Evolutionary conservation across 352 stramenopile species (phyloP).

Genomic region (Globisporangium perplexum): DNA sequence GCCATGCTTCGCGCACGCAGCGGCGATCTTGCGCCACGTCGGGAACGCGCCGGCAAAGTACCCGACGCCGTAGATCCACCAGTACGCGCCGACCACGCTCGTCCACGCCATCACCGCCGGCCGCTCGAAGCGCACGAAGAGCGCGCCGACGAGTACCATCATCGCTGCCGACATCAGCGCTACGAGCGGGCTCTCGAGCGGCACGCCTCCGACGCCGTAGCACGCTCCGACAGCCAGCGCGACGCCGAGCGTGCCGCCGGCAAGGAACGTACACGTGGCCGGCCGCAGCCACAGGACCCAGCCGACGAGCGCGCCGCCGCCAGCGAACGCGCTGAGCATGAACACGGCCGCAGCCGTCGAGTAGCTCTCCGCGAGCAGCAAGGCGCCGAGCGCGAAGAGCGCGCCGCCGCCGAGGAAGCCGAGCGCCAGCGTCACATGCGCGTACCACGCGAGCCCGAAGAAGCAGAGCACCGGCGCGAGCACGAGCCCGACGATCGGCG

Average conservation of each 20-base stretch:
- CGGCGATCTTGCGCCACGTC: not conserved
- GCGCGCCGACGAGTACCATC: conserved; percentile 1
- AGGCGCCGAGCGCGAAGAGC: conserved; percentile 11
- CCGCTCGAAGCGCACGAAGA: conserved; percentile 7
- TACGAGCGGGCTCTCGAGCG: conserved; percentile 1
- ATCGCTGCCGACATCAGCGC: not conserved
- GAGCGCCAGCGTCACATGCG: conserved; percentile 15
- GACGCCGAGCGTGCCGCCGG: conserved; percentile 17
- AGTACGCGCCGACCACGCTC: conserved; percentile 23
- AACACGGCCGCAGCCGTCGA: conserved; percentile 12
- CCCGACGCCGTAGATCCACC: conserved; percentile 14
- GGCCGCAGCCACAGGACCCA: conserved; percentile 11
- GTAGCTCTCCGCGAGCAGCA: conserved; percentile 5
- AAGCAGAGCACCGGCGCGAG: conserved; percentile 21
- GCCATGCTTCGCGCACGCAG: too few species aligned
- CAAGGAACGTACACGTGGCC: conserved; percentile 4
- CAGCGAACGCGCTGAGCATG: conserved; percentile 15
- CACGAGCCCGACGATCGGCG: conserved; percentile 15
- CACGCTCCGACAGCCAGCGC: conserved; percentile 10
- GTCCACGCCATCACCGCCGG: conserved; percentile 21
- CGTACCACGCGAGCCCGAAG: conserved; percentile 20
- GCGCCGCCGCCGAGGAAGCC: conserved; percentile 11
- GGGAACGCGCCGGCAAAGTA: not conserved
- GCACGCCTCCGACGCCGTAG: not conserved
- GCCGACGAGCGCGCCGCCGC: conserved; percentile 15